Base-by-base conservation (phyloP, 2,329 filamentous ascomycete genomes). In the Hypoxylon sp. region DNA sequence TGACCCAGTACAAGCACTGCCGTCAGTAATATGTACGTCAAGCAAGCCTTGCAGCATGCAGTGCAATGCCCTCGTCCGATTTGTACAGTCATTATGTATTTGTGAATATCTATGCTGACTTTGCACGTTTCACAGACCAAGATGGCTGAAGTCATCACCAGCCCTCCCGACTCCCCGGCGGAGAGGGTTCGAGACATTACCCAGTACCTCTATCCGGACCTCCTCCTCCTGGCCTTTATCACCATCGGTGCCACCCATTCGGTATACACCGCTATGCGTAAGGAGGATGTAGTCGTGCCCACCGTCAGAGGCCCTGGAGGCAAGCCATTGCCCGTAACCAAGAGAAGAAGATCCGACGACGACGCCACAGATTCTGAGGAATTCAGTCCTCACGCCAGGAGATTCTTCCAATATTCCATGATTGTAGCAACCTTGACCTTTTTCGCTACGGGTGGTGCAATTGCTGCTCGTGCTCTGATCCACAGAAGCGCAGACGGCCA, bases 261-360 rank as follows among this genome's bases (percentile, higher is more conserved):
- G 74, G 81, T 88, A 45, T 79, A 84, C 75, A 83, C 82, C 61
- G 82, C 85, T 30, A 83, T 82, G 70, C 84, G 82, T 58, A 82
- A 83, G 63, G 84, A 86, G 38, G 81, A 84, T 68, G 75, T 82
- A 36, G 76, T 82, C 21, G 78, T 79, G 57, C 86, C 84, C 21
- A 83, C 79, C 32, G 80, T 87, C 71, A 89, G 86, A 58, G 94
- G 94, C n/a, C 94, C 94, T 1, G 94, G 93, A 61, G 95, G 94
- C 72, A 94, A 97, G 79, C 93, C 93, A 34, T 83, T 98, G 59
- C 94, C 93, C n/a, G 78, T 84, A 53, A 87, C 85, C 65, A 91
- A 89, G 77, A 83, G 82, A 77, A 81, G 83, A 80, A 78, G 86
- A 77, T 77, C 80, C 79, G 71, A 83, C 80, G 79, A 81, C 79